Evolutionary conservation across 805 yeast species (phyloP).

Genomic region (Starmerella asiatica): DNA sequence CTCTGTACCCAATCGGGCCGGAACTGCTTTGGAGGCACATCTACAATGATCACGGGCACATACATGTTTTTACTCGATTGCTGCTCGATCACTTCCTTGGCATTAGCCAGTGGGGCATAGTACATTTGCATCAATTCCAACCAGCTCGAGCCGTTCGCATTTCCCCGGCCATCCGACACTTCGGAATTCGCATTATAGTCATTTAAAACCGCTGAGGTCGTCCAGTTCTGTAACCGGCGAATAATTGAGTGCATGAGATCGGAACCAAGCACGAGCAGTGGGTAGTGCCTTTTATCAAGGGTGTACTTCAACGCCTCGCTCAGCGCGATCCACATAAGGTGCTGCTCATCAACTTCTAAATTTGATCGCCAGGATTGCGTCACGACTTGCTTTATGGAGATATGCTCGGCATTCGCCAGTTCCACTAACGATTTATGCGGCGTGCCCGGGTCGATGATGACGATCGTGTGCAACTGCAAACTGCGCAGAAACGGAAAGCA

Average conservation of each 20-base stretch:
- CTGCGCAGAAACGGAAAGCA: constrained; percentile 61
- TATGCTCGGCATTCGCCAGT: constrained; percentile 39
- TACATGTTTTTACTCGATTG: not conserved
- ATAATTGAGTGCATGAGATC: constrained; percentile 69
- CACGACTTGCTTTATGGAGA: constrained; percentile 27
- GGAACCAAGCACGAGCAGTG: constrained; percentile 62
- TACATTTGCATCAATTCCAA: constrained; percentile 57
- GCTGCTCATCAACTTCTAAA: constrained; percentile 7
- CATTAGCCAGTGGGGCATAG: constrained; percentile 32
- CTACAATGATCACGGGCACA: constrained; percentile 6
- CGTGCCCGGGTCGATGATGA: constrained; percentile 71
- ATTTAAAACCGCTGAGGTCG: constrained; percentile 64
- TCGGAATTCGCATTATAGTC: constrained; percentile 74
- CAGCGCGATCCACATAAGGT: constrained; percentile 29
- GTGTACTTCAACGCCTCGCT: constrained; percentile 52
- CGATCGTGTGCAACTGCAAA: constrained; percentile 48
- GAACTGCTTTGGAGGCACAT: constrained; percentile 1
- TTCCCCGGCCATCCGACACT: constrained; percentile 33
- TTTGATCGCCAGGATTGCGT: constrained; percentile 30
- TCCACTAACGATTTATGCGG: constrained; percentile 60
- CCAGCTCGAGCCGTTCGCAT: constrained; percentile 69
- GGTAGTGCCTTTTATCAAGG: constrained; percentile 49
- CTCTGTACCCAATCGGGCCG: constrained; percentile 9
- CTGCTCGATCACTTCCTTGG: constrained; percentile 23
- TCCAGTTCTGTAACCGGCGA: constrained; percentile 80